Base-by-base conservation (phyloP, 306 rosid species). In the Acacia crassicarpa region DNA sequence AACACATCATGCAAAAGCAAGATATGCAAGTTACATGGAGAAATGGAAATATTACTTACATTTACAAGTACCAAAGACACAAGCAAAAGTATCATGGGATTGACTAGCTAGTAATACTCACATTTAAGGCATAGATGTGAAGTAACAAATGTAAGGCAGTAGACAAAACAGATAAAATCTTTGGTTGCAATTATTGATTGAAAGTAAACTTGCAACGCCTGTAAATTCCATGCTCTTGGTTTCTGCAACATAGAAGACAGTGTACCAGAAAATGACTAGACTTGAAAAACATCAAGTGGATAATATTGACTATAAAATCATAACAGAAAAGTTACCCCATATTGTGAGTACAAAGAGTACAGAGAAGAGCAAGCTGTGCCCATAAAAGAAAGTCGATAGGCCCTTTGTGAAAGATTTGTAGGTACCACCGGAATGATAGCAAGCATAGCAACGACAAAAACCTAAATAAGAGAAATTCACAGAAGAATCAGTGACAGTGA, bases 211-310 rank as follows among this genome's bases (percentile, higher is more conserved):
- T 93, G 97, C 91, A 96, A 78, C 44, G 94, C 94, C 80, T 91
- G 99, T 81, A 92, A 40, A 91, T 91, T 96, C 98, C 97, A 96
- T 30, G 89, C 97, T 80, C 97, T 92, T 6, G 99, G 99, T 88
- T 84, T 92, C 99, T 96, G 92, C 81, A 85, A 84, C 22, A 67
- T 69, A 77, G 54, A 67, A 78, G 73, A 81, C 53, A 78, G 51
- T 81, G 78, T 49, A 70, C 51, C 80, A 77, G 15, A 44, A 35
- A 68, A 76, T 58, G 82, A 66, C 81, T 23, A 43, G 38, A 70
- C 62, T 45, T 20, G 40, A 70, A 22, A 22, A 74, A 48, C 51
- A 76, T 59, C 19, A 70, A 49, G 44, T 54, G 67, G 56, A 80
- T 72, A 45, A 63, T 70, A 74, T 17, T 69, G 72, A 19, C 54